phyloP scores from a whole-genome alignment of 2,329 filamentous ascomycete genomes.

The Cephalotrichum gorgonifer region DNA sequence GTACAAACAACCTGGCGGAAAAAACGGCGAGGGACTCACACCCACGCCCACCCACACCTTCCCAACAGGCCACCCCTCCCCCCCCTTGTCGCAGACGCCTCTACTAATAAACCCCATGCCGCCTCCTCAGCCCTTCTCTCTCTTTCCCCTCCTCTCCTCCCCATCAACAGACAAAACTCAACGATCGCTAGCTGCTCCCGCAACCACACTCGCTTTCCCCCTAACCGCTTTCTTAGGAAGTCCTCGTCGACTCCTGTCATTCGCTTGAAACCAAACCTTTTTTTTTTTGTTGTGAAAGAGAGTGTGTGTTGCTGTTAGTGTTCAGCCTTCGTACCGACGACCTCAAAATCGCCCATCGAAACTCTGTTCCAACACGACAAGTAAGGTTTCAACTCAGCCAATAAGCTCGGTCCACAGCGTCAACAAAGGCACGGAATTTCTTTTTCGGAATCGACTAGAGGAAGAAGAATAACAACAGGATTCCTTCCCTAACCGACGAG shows the following conservation, averaged over 20 bases:
- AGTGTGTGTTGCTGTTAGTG: conserved; percentile 3
- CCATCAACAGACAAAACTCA: conserved; percentile 6
- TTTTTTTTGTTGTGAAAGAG: conserved; percentile 5
- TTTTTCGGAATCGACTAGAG: too few relatives aligned
- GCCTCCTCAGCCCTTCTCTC: conserved; percentile 10
- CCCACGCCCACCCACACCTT: background rate
- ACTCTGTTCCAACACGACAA: background rate
- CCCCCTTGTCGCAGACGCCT: background rate
- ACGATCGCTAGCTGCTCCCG: conserved; percentile 7
- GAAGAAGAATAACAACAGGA: too few relatives aligned
- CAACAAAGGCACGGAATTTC: too few relatives aligned
- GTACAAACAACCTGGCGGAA: background rate
- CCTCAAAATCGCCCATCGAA: background rate
- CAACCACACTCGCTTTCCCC: conserved; percentile 38
- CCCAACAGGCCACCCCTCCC: background rate
- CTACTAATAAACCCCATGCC: conserved; percentile 1
- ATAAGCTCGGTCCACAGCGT: too few relatives aligned
- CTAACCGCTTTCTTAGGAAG: conserved; percentile 44
- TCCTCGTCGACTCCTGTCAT: conserved; percentile 67
- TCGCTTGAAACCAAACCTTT: conserved; percentile 40
- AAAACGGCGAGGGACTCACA: background rate
- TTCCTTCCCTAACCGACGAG: too few relatives aligned
- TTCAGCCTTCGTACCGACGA: background rate
- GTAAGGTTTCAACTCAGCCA: background rate
- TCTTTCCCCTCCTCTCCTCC: conserved; percentile 12